These are phyloP conservation scores for Coemansia sp. DNA, from an alignment of 192 early-diverging fungal genomes.

Conservation along the genomic window DNA sequence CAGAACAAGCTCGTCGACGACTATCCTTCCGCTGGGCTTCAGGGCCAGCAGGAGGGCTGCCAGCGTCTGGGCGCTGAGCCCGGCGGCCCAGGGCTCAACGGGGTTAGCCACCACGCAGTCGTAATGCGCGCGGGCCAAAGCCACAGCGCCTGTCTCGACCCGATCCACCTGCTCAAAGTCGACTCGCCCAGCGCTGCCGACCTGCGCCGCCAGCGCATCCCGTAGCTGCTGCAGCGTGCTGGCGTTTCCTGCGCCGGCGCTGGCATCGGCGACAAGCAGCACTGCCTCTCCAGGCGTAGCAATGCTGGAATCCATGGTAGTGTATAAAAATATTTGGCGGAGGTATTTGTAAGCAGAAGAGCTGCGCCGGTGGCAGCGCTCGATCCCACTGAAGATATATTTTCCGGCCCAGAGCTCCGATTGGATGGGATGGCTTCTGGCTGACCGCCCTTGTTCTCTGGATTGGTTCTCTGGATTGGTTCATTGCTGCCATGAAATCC, in stretches of 20 bases:
- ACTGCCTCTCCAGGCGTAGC: slow-evolving; percentile 26
- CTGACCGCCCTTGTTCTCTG: too few relatives aligned
- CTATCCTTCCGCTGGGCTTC: slow-evolving; percentile 59
- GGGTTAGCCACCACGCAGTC: slow-evolving; percentile 59
- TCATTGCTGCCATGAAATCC: slow-evolving; percentile 28
- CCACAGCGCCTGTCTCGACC: slow-evolving; percentile 54
- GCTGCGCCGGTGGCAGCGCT: too few relatives aligned
- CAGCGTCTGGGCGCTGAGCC: slow-evolving; percentile 60
- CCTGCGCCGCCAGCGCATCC: slow-evolving; percentile 44
- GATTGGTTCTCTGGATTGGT: slow-evolving; percentile 10
- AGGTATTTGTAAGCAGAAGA: too few relatives aligned
- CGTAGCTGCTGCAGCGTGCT: slow-evolving; percentile 40
- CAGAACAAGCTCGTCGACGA: slow-evolving; percentile 64
- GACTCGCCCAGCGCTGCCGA: slow-evolving; percentile 56
- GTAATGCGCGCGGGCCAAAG: slow-evolving; percentile 52
- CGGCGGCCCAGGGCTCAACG: slow-evolving; percentile 51
- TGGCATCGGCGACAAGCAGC: slow-evolving; percentile 32
- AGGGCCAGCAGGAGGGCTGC: slow-evolving; percentile 59
- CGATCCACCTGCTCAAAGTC: slow-evolving; percentile 85
- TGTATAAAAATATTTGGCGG: too few relatives aligned
- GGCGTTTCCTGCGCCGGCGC: slow-evolving; percentile 21
- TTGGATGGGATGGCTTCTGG: too few relatives aligned
- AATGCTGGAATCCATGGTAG: too few relatives aligned
- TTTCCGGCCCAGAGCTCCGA: too few relatives aligned
- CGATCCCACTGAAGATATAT: too few relatives aligned